Percentiles rank a stretch among this genome's conserved stretches.
These are phyloP conservation scores for Curvularia verruculosa DNA, from an alignment of 2,329 filamentous ascomycete species.

Conservation along the genomic window DNA sequence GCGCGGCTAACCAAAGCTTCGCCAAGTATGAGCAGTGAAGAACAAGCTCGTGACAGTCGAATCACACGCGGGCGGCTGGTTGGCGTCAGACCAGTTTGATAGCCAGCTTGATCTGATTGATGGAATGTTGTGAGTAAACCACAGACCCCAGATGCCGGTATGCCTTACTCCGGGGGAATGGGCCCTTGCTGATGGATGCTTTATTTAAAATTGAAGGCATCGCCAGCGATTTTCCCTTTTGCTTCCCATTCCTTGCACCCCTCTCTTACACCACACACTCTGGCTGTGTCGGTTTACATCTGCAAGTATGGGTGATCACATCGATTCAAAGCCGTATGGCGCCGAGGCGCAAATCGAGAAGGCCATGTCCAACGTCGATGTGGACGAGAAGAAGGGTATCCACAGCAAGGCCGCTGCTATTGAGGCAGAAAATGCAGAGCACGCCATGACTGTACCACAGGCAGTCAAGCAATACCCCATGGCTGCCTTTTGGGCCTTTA, in stretches of 20 bases:
- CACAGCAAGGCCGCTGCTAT: constrained; percentile 61
- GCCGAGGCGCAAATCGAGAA: constrained; percentile 28
- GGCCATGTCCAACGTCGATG: constrained; percentile 29
- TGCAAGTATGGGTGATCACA: constrained; percentile 32
- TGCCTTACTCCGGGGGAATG: background rate
- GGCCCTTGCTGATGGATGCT: constrained; percentile 20
- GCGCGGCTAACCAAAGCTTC: constrained; percentile 28
- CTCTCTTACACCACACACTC: constrained; percentile 17
- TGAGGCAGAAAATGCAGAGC: constrained; percentile 62
- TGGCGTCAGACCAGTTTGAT: constrained; percentile 21
- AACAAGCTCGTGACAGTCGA: constrained; percentile 21
- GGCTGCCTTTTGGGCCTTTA: constrained; percentile 62
- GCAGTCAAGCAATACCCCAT: constrained; percentile 60
- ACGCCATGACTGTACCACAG: constrained; percentile 57
- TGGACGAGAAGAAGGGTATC: constrained; percentile 50
- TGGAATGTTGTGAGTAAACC: constrained; percentile 23
- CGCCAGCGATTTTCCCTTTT: constrained; percentile 13
- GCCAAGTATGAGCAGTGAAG: constrained; percentile 17
- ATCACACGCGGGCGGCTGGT: constrained; percentile 22
- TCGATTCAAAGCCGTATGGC: constrained; percentile 25
- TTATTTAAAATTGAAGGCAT: constrained; percentile 24
- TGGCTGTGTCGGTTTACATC: constrained; percentile 23
- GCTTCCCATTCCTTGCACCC: constrained; percentile 28
- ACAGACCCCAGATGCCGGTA: constrained; percentile 17
- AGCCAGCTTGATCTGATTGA: constrained; percentile 28